Base-by-base conservation (phyloP, 1,139 yeast species). In the Sugiyamaella grinbergsii region DNA sequence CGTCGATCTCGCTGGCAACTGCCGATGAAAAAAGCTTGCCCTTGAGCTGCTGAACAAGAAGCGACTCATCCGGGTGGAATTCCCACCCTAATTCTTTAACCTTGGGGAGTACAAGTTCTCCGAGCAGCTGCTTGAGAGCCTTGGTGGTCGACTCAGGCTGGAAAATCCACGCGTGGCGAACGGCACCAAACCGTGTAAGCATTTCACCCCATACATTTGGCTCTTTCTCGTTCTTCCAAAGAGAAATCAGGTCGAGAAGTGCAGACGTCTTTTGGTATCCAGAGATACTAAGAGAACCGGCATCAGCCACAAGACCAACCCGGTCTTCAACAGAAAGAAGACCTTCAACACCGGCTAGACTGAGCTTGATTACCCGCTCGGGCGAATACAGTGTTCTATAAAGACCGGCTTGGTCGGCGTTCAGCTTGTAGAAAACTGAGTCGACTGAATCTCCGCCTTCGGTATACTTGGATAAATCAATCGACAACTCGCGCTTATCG, bases 231-330 rank as follows among this genome's bases (percentile, higher is more conserved):
- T 72, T 65, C 53, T 78, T 77, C 95, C 95, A 87, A 32, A 77
- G 72, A 54, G 80, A 76, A 46, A 86, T 78, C 62, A 87, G 78
- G 56, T 77, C 75, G 58, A 87, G 77, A 62, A 86, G 77, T 61
- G 77, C 81, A 10, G 82, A 74, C 24, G 94, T 83, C 51, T 83
- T 74, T 54, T 84, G 80, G 65, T 80, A 82, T 15, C 95, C 95
- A 40, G 90, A 80, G 13, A 82, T 71, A 2, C 93, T 79, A 59
- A 87, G 77, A 7, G 91, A 79, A 49, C 79, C 82, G 22, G 88
- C 86, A 71, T 88, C 96, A 22, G 94, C 89, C 44, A 88, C 87
- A 59, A 88, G 79, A 50, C 95, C 95, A 52, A 86, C 85, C 69
- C 94, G 82, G 68, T 88, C 96, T 67, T 85, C 91, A 47, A 84